phyloP scores from a whole-genome alignment of 2,329 filamentous ascomycete species.

The Fusarium sp. region DNA sequence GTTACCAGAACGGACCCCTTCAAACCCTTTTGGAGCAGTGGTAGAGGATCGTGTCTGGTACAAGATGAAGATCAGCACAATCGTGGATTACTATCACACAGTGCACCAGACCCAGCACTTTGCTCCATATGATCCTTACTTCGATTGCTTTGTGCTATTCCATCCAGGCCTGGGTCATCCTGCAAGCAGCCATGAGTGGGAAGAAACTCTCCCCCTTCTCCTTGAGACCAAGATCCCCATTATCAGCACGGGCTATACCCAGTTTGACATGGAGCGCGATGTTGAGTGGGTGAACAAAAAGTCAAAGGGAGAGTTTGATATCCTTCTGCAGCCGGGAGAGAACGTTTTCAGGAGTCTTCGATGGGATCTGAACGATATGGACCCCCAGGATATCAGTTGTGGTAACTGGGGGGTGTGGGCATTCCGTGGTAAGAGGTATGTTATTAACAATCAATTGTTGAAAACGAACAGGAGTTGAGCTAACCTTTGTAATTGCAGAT shows the following conservation, averaged over 20 bases:
- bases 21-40: slow-evolving; percentile 93
- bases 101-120: slow-evolving; percentile 92
- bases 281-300: slow-evolving; percentile 90
- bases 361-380: slow-evolving; percentile 97
- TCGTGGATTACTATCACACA: slow-evolving; percentile 98
- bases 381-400: slow-evolving; percentile 92
- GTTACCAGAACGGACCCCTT: slow-evolving; percentile 83
- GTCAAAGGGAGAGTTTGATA: slow-evolving; percentile 89
- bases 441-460: slow-evolving; percentile 51
- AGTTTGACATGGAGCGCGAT: slow-evolving; percentile 93
- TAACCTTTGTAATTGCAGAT: slow-evolving; percentile 53
- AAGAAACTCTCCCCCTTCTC: slow-evolving; percentile 87
- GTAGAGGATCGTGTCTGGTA: slow-evolving; percentile 91
- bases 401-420: slow-evolving; percentile 98
- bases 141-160: slow-evolving; percentile 97
- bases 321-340: slow-evolving; percentile 91
- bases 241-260: slow-evolving; percentile 94
- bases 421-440: slow-evolving; percentile 94
- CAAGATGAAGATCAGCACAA: slow-evolving; percentile 96
- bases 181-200: slow-evolving; percentile 93
- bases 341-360: slow-evolving; percentile 93
- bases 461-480: background rate
- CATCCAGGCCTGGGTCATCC: slow-evolving; percentile 97
- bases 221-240: slow-evolving; percentile 97
- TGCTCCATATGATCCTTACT: slow-evolving; percentile 96